Conservation (phyloP, 78 protist species). For the Bigelowiella natans region DNA sequence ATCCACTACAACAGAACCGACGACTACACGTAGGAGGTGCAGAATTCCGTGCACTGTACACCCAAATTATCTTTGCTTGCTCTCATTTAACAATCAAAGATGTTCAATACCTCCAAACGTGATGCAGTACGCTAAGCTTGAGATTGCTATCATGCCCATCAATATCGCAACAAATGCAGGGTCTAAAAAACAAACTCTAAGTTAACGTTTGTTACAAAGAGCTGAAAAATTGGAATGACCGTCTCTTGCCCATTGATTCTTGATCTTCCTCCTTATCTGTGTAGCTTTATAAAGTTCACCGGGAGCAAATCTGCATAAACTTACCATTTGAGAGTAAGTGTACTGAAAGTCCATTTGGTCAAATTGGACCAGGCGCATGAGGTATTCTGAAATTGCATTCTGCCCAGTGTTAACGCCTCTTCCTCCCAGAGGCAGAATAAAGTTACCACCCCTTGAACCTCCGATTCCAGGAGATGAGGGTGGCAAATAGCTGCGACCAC, state of each 20-base stretch:
- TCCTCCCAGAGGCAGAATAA: no score
- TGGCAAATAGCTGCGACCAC: no score
- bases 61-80: no score
- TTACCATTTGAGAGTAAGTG: not conserved
- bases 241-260: not conserved
- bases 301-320: not conserved
- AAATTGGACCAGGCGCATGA: not conserved
- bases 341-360: not conserved
- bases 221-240: no score
- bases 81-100: no score
- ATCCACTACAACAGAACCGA: not conserved
- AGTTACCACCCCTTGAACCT: no score
- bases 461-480: no score
- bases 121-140: not conserved
- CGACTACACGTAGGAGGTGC: not conserved
- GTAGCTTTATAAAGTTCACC: not conserved
- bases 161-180: not conserved
- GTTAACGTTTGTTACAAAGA: no score
- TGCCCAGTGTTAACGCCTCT: no score
- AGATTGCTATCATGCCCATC: not conserved
- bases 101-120: not conserved
- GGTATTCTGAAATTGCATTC: not conserved
- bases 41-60: not conserved
- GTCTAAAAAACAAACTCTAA: no score
- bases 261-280: not conserved